These are phyloP conservation scores for Cardamine occulta DNA, from an alignment of 345 rosid genomes.

Conservation along the genomic window DNA sequence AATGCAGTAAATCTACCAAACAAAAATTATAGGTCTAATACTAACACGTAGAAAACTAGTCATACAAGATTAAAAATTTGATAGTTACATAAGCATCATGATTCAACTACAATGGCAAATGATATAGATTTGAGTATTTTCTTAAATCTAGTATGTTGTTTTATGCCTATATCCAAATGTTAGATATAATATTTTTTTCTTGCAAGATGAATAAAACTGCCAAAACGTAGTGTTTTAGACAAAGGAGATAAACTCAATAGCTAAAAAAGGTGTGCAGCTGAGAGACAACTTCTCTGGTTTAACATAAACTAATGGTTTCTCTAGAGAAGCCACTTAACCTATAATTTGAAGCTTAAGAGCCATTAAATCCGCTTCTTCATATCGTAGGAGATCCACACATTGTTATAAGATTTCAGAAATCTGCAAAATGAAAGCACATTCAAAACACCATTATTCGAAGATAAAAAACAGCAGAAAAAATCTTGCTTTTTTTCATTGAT, in stretches of 20 bases:
- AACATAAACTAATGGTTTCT: not conserved
- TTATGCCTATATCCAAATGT: not conserved
- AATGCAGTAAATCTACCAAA: conserved; percentile 3
- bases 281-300: not conserved
- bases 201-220: not conserved
- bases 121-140: not conserved
- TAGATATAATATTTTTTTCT: not conserved
- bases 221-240: conserved; percentile 21
- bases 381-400: not conserved
- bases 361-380: not conserved
- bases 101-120: conserved; percentile 1
- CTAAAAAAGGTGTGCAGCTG: conserved; percentile 2
- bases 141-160: not conserved
- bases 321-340: not conserved
- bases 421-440: conserved; percentile 51
- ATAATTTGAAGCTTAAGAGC: not conserved
- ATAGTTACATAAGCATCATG: not conserved
- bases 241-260: not conserved
- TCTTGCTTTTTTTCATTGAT: not conserved
- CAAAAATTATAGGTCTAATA: not conserved
- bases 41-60: conserved; percentile 2
- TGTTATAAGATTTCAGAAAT: conserved; percentile 81
- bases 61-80: conserved; percentile 13
- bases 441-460: conserved; percentile 23
- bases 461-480: conserved; percentile 8